A percentile compares a stretch with the other conserved stretches of the same genome.
Conservation (phyloP, 306 rosid genomes). For the Luffa acutangula region DNA sequence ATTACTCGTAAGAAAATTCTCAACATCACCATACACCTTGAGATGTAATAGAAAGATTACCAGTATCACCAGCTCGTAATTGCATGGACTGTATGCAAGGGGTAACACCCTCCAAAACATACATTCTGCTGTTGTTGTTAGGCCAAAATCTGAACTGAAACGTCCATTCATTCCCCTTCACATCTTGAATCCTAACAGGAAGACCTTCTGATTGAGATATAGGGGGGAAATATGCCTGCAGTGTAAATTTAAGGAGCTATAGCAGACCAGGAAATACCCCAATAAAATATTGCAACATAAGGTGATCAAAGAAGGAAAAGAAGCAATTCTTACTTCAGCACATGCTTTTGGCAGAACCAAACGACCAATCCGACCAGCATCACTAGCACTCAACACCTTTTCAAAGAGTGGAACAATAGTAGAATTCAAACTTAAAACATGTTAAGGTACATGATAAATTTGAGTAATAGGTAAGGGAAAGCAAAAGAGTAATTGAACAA, state of each 20-base stretch:
- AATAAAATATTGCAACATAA: not conserved
- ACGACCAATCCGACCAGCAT: conserved; percentile 99
- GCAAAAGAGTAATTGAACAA: not conserved
- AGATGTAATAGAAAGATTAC: conserved; percentile 29
- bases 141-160: conserved; percentile 99
- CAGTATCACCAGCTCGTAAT: conserved; percentile 88
- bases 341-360: conserved; percentile 98
- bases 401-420: conserved; percentile 87
- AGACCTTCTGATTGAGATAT: conserved; percentile 93
- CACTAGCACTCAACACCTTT: conserved; percentile 95
- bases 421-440: conserved; percentile 69
- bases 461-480: conserved; percentile 1
- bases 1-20: not conserved
- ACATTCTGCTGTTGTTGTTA: conserved; percentile 97
- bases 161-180: conserved; percentile 92
- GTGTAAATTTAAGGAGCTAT: not conserved
- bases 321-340: conserved; percentile 64
- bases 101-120: conserved; percentile 98
- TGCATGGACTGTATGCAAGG: conserved; percentile 98
- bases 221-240: conserved; percentile 90
- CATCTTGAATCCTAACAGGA: conserved; percentile 81
- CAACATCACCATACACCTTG: not conserved
- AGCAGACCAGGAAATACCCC: not conserved
- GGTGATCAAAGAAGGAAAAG: conserved; percentile 1
- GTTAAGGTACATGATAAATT: conserved; percentile 41